phyloP scores from a whole-genome alignment of 345 rosid species.

The Acer saccharum region DNA sequence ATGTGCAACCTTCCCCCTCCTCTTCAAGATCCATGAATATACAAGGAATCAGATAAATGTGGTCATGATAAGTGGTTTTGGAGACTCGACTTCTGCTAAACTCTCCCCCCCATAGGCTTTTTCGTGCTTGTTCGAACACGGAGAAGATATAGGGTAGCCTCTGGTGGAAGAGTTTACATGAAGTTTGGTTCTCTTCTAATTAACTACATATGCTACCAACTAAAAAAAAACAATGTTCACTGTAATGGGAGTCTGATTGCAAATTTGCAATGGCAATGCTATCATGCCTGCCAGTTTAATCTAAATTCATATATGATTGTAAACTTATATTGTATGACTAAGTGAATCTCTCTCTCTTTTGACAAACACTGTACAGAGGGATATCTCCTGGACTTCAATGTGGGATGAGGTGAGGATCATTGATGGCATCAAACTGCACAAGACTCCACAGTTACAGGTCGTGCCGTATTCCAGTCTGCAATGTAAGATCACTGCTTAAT shows the following conservation, averaged over 20 bases:
- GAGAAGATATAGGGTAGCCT: conserved; percentile 7
- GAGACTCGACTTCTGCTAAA: conserved; percentile 30
- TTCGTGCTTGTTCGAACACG: background rate
- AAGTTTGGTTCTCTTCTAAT: conserved; percentile 27
- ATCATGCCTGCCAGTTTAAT: background rate
- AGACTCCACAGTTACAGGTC: background rate
- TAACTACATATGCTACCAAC: background rate
- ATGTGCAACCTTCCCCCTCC: background rate
- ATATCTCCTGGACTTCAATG: background rate
- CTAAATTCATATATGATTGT: background rate
- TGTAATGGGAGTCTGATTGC: background rate
- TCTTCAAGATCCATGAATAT: background rate
- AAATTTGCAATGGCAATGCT: background rate
- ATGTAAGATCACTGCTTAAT: background rate
- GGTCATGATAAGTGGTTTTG: background rate
- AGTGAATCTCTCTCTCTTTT: background rate
- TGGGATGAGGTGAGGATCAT: background rate
- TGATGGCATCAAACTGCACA: background rate
- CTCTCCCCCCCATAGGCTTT: conserved; percentile 41
- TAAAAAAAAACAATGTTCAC: background rate
- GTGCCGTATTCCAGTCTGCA: background rate
- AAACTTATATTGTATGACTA: background rate
- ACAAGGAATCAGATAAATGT: background rate
- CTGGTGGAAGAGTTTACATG: conserved; percentile 20
- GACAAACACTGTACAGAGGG: background rate